Evolutionary conservation across 352 stramenopile genomes (phyloP).

Genomic region (Globisporangium paddicum): DNA sequence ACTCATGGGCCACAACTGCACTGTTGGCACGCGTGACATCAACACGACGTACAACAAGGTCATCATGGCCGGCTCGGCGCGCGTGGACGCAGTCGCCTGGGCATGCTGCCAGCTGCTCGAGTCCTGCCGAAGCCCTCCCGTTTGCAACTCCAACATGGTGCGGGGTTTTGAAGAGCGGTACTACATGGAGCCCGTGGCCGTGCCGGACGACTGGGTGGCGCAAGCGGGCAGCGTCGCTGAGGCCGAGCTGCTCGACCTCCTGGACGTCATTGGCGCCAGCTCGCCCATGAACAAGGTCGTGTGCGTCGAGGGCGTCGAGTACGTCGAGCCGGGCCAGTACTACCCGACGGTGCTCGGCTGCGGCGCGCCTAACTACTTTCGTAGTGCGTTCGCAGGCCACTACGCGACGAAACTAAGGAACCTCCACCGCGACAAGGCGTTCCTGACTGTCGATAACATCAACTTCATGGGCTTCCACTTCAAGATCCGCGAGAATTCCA

Average conservation of each 20-base stretch:
- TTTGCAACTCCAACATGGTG: slow-evolving; percentile 43
- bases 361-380: slow-evolving; percentile 23
- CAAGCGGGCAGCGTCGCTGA: slow-evolving; percentile 27
- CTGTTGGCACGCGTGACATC: slow-evolving; percentile 17
- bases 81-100: slow-evolving; percentile 44
- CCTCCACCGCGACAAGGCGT: slow-evolving; percentile 19
- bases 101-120: slow-evolving; percentile 36
- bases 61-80: slow-evolving; percentile 28
- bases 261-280: slow-evolving; percentile 47
- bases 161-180: slow-evolving; percentile 36
- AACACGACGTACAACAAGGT: slow-evolving; percentile 20
- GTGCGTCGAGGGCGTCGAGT: slow-evolving; percentile 41
- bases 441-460: slow-evolving; percentile 19
- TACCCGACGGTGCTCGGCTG: slow-evolving; percentile 24
- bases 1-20: slow-evolving; percentile 36
- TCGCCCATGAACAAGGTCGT: slow-evolving; percentile 23
- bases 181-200: slow-evolving; percentile 2
- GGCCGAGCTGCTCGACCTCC: slow-evolving; percentile 28
- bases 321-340: slow-evolving; percentile 15
- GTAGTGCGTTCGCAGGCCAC: slow-evolving; percentile 23
- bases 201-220: neutral
- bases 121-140: slow-evolving; percentile 32
- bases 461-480: slow-evolving; percentile 26
- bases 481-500: slow-evolving; percentile 23
- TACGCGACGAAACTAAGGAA: slow-evolving; percentile 8